These are phyloP conservation scores for Circinella umbellata DNA, from an alignment of 371 early-diverging fungal species.

Conservation along the genomic window DNA sequence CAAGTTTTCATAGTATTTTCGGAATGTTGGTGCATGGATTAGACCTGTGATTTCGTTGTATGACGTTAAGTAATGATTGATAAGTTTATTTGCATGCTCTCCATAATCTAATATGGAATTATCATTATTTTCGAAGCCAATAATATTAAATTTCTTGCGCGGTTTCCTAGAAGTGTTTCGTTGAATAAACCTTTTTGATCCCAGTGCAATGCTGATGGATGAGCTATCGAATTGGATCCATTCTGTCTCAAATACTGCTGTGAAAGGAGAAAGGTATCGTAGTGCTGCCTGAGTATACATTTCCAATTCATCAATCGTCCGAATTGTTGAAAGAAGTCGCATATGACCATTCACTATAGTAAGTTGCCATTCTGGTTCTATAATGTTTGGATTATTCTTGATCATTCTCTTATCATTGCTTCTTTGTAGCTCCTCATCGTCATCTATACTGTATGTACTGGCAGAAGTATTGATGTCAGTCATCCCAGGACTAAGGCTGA, in stretches of 20 bases:
- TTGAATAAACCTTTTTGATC: neutral
- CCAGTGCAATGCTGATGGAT: conserved; percentile 1
- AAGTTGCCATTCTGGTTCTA: conserved; percentile 18
- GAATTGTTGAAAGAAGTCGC: conserved; percentile 15
- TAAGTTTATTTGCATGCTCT: neutral
- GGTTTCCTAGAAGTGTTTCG: neutral
- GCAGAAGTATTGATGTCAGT: too few relatives aligned
- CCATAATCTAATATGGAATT: neutral
- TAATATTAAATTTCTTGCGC: neutral
- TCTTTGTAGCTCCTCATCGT: too few relatives aligned
- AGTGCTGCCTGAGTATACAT: conserved; percentile 12
- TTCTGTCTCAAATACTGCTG: conserved; percentile 7
- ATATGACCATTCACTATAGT: conserved; percentile 19
- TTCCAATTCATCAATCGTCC: conserved; percentile 12
- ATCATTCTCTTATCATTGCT: too few relatives aligned
- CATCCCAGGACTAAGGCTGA: neutral
- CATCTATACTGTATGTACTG: too few relatives aligned
- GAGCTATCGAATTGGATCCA: conserved; percentile 3
- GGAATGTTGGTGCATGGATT: conserved; percentile 13
- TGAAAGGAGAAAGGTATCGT: conserved; percentile 22
- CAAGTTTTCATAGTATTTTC: conserved; percentile 4
- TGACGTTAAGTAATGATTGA: neutral
- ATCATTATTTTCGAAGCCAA: neutral
- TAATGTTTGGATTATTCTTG: neutral
- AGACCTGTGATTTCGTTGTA: conserved; percentile 5